Evolutionary conservation across 2,329 filamentous ascomycete genomes (phyloP).

Genomic region (Xylogone sp.): DNA sequence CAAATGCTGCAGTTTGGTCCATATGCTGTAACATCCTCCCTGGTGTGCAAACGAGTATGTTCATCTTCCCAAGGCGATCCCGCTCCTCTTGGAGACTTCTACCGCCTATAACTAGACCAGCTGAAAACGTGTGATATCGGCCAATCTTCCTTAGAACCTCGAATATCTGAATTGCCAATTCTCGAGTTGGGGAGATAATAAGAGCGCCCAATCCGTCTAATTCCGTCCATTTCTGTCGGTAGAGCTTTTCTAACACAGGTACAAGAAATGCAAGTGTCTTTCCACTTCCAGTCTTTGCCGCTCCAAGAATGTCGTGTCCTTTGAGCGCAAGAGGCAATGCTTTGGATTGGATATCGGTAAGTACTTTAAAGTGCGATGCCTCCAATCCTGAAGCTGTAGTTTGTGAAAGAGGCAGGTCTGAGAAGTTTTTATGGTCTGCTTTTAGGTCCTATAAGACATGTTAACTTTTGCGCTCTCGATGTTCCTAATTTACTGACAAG

Average conservation of each 20-base stretch:
- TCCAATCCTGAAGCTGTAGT: conserved; percentile 77
- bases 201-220: conserved; percentile 88
- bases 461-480: not conserved
- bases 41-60: conserved; percentile 93
- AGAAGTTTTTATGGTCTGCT: conserved; percentile 57
- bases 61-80: conserved; percentile 84
- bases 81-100: conserved; percentile 86
- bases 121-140: conserved; percentile 83
- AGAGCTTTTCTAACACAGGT: conserved; percentile 88
- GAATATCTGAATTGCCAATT: conserved; percentile 95
- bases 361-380: conserved; percentile 79
- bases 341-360: conserved; percentile 88
- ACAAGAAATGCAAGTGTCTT: conserved; percentile 93
- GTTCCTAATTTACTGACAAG: conserved; percentile 20
- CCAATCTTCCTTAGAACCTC: conserved; percentile 90
- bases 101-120: conserved; percentile 89
- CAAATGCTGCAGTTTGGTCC: conserved; percentile 87
- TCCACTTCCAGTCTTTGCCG: conserved; percentile 92
- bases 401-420: conserved; percentile 80
- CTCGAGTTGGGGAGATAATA: conserved; percentile 89
- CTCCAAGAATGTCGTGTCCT: conserved; percentile 82
- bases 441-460: conserved; percentile 25
- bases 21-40: conserved; percentile 94
- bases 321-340: conserved; percentile 83
- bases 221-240: conserved; percentile 84